Conservation (phyloP, 2,329 filamentous ascomycete genomes). For the Xylaria arbuscula region DNA sequence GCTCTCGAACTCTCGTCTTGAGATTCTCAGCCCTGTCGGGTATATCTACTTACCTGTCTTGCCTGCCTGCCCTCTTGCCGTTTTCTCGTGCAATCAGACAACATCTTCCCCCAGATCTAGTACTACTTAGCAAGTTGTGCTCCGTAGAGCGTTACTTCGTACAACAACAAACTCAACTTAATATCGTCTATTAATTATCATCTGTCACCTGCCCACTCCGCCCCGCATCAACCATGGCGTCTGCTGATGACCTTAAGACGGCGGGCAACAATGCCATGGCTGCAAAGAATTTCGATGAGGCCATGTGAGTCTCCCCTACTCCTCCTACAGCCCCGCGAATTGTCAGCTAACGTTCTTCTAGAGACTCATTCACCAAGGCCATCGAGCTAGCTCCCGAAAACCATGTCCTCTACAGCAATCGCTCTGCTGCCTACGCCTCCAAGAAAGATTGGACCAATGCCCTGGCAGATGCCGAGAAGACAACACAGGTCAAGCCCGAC, state of each 20-base stretch:
- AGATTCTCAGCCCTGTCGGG: slow-evolving; percentile 34
- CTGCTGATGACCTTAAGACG: slow-evolving; percentile 87
- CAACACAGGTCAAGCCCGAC: slow-evolving; percentile 93
- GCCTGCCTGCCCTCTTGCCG: slow-evolving; percentile 9
- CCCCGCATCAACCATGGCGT: slow-evolving; percentile 59
- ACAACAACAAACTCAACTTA: neutral
- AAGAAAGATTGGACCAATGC: slow-evolving; percentile 89
- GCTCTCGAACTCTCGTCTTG: slow-evolving; percentile 39
- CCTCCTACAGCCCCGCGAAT: slow-evolving; percentile 10
- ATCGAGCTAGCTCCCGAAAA: slow-evolving; percentile 89
- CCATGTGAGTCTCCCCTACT: slow-evolving; percentile 75
- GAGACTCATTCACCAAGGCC: slow-evolving; percentile 93
- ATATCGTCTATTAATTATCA: neutral
- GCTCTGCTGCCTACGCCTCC: slow-evolving; percentile 88
- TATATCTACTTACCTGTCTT: slow-evolving; percentile 26
- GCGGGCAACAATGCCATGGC: slow-evolving; percentile 99
- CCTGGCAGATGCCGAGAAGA: slow-evolving; percentile 90
- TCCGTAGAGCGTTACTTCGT: slow-evolving; percentile 1
- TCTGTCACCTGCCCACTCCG: slow-evolving; percentile 5
- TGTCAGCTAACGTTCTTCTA: slow-evolving; percentile 54
- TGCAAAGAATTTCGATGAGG: slow-evolving; percentile 95
- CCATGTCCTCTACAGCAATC: slow-evolving; percentile 98
- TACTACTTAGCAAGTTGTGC: slow-evolving; percentile 8
- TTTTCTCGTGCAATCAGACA: slow-evolving; percentile 1
- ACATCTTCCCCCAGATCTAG: neutral